Conservation (phyloP, 2,329 filamentous ascomycete species). For the Fusarium proliferatum region DNA sequence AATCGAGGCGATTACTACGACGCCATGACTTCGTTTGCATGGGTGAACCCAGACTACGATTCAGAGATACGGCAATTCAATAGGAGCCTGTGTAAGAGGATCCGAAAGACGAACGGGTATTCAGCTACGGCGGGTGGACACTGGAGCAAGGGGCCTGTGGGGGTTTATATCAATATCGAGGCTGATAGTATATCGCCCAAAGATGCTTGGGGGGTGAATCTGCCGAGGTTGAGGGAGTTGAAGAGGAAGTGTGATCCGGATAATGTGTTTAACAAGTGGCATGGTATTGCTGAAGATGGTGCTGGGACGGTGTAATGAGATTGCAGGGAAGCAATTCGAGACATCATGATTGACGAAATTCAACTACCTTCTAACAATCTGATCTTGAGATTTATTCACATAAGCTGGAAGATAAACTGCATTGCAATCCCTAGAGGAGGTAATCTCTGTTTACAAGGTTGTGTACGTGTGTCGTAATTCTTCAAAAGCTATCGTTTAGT, state of each 20-base stretch:
- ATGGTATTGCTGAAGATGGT: conserved; percentile 29
- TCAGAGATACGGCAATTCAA: conserved; percentile 52
- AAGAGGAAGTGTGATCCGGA: conserved; percentile 50
- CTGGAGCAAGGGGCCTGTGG: conserved; percentile 39
- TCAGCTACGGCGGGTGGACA: conserved; percentile 26
- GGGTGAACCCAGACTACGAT: conserved; percentile 54
- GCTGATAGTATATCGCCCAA: conserved; percentile 38
- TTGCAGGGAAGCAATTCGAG: accelerated
- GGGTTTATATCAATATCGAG: conserved; percentile 48
- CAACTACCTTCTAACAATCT: too few species aligned
- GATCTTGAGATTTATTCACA: too few species aligned
- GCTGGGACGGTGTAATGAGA: not conserved
- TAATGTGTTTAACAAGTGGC: conserved; percentile 51
- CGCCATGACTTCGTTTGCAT: conserved; percentile 53
- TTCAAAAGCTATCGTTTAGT: not conserved
- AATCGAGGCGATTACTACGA: conserved; percentile 59
- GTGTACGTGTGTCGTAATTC: not conserved
- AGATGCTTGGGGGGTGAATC: conserved; percentile 48
- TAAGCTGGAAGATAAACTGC: accelerated
- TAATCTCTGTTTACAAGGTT: too few species aligned
- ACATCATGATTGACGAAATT: too few species aligned
- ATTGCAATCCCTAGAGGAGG: too few species aligned
- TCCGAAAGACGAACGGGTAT: conserved; percentile 43
- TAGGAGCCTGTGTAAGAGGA: conserved; percentile 45
- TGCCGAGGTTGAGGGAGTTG: conserved; percentile 45